Evolutionary conservation across 2,329 filamentous ascomycete species (phyloP).

Genomic region (Peltaster fructicola): DNA sequence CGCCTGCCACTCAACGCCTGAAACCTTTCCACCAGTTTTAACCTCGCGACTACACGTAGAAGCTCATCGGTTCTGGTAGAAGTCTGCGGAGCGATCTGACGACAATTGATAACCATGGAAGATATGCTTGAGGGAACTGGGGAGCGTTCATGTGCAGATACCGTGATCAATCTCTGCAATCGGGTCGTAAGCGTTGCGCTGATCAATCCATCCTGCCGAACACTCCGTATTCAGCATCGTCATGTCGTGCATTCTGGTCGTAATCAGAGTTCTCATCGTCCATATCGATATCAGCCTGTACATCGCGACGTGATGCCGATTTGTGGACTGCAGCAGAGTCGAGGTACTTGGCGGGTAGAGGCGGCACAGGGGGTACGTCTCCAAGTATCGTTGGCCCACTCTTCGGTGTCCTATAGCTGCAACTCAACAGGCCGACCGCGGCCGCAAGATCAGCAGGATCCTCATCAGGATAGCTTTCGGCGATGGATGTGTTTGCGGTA

Average conservation of each 20-base stretch:
- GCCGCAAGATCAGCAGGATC: conserved; percentile 80
- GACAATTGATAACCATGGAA: conserved; percentile 1
- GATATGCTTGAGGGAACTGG: conserved; percentile 6
- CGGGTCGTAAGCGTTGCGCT: conserved; percentile 1
- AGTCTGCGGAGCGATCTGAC: conserved; percentile 3
- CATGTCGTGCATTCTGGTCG: conserved; percentile 36
- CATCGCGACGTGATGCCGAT: conserved; percentile 7
- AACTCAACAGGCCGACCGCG: conserved; percentile 76
- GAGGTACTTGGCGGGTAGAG: conserved; percentile 65
- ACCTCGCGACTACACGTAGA: conserved; percentile 12
- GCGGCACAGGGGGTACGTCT: conserved; percentile 74
- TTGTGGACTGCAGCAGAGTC: conserved; percentile 18
- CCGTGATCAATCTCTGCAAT: conserved; percentile 1
- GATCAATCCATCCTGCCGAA: conserved; percentile 74
- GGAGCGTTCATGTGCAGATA: conserved; percentile 12
- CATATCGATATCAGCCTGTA: conserved; percentile 28
- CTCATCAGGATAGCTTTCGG: conserved; percentile 56
- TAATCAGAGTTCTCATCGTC: conserved; percentile 31
- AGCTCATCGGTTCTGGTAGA: conserved; percentile 11
- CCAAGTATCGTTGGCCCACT: conserved; percentile 44
- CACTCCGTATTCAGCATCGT: conserved; percentile 87
- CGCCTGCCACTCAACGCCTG: conserved; percentile 14
- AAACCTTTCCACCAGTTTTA: conserved; percentile 15
- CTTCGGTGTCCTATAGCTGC: conserved; percentile 72
- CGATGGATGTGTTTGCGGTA: conserved; percentile 44